phyloP scores from a whole-genome alignment of 2,329 filamentous ascomycete genomes.

The Apiospora rasikravindrae region DNA sequence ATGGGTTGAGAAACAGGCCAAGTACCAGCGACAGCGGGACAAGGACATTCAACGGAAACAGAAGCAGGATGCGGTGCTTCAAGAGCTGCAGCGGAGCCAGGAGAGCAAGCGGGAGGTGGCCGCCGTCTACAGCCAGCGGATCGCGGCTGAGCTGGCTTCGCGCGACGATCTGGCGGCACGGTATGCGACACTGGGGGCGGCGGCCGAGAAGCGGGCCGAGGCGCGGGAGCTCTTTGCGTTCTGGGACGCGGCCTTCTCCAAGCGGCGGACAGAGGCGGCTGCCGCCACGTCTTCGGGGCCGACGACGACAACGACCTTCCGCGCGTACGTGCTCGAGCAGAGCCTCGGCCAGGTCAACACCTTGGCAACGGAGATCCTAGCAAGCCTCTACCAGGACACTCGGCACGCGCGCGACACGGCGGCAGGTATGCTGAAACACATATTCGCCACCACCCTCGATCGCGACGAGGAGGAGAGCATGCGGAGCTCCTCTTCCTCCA shows the following conservation, averaged over 20 bases:
- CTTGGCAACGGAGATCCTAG: slow-evolving; percentile 34
- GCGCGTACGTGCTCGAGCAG: slow-evolving; percentile 33
- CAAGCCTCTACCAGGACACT: slow-evolving; percentile 37
- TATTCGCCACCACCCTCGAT: background rate
- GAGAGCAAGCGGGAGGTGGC: background rate
- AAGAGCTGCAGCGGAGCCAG: background rate
- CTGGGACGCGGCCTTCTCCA: slow-evolving; percentile 34
- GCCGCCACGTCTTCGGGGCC: slow-evolving; percentile 6
- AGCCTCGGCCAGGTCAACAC: slow-evolving; percentile 38
- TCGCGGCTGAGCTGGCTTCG: background rate
- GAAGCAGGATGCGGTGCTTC: background rate
- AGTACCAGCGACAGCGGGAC: background rate
- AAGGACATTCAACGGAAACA: background rate
- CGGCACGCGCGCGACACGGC: slow-evolving; percentile 20
- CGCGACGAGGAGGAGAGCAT: background rate
- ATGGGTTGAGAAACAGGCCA: background rate
- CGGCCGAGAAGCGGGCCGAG: background rate
- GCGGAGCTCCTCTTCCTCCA: no score
- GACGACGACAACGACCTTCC: slow-evolving; percentile 28
- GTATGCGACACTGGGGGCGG: background rate
- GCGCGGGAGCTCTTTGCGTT: slow-evolving; percentile 33
- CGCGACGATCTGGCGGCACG: background rate
- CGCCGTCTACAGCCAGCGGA: background rate
- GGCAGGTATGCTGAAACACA: background rate
- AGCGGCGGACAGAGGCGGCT: slow-evolving; percentile 17